phyloP scores from a whole-genome alignment of 305 asterid species.

The Euphrasia arctica region DNA sequence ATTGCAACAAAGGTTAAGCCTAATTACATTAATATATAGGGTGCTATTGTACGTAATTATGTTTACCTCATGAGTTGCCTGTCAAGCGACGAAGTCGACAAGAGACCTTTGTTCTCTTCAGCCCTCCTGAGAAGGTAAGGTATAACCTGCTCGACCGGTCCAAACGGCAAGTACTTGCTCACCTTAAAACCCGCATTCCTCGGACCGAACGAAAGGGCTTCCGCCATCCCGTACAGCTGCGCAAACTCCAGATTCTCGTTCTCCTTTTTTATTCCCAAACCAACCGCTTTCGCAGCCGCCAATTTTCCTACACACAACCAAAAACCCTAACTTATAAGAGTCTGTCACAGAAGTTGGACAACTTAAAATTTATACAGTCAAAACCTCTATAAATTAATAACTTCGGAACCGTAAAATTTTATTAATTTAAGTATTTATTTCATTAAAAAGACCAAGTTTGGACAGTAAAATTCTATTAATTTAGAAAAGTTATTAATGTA shows the following conservation, averaged over 20 bases:
- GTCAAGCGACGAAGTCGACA: slow-evolving; percentile 56
- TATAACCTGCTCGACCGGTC: slow-evolving; percentile 73
- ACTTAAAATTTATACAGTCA: no score
- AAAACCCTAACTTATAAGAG: not conserved
- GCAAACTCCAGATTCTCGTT: slow-evolving; percentile 56
- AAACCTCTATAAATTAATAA: no score
- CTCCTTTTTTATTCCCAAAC: slow-evolving; percentile 47
- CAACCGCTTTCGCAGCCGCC: slow-evolving; percentile 55
- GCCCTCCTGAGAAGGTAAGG: slow-evolving; percentile 86
- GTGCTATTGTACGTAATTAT: not conserved
- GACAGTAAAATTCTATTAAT: no score
- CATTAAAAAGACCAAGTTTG: no score
- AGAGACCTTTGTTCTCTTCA: slow-evolving; percentile 75
- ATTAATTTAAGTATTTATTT: no score
- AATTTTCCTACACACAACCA: slow-evolving; percentile 40
- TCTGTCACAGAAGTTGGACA: no score
- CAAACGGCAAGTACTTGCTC: slow-evolving; percentile 77
- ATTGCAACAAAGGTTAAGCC: not conserved
- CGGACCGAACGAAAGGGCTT: slow-evolving; percentile 57
- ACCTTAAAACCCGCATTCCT: slow-evolving; percentile 67
- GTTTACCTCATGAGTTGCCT: slow-evolving; percentile 45
- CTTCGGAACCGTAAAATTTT: no score
- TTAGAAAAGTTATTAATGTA: no score
- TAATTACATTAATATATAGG: not conserved
- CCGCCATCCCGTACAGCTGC: slow-evolving; percentile 84